phyloP scores from a whole-genome alignment of 495 filamentous ascomycete species.

The Rhypophila decipiens region DNA sequence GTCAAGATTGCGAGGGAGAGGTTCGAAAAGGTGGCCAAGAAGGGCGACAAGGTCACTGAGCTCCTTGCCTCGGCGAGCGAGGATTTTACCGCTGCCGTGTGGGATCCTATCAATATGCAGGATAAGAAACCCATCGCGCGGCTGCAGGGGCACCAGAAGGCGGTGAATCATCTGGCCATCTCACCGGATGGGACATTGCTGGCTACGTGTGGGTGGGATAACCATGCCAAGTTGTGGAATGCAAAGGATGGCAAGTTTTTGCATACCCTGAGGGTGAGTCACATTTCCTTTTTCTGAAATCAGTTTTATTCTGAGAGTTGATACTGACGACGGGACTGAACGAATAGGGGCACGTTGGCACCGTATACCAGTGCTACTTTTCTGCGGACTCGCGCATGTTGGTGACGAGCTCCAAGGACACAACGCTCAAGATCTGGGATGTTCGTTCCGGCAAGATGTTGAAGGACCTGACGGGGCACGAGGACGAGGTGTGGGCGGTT shows the following conservation, averaged over 20 bases:
- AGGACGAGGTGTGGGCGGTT: constrained; percentile 70
- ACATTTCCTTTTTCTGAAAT: not conserved
- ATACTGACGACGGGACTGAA: too few relatives aligned
- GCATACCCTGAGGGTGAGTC: constrained; percentile 70
- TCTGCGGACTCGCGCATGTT: constrained; percentile 81
- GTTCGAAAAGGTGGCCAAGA: constrained; percentile 82
- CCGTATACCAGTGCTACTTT: constrained; percentile 84
- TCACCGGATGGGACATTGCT: constrained; percentile 82
- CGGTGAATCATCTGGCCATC: constrained; percentile 92
- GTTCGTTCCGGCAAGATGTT: constrained; percentile 74
- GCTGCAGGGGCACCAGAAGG: constrained; percentile 88
- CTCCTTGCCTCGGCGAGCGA: constrained; percentile 81
- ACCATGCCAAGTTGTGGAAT: constrained; percentile 39
- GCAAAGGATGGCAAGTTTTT: constrained; percentile 69
- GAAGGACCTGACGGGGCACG: constrained; percentile 84
- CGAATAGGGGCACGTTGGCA: not conserved
- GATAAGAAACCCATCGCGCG: constrained; percentile 90
- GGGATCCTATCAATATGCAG: constrained; percentile 76
- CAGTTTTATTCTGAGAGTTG: not conserved
- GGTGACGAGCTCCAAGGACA: constrained; percentile 84
- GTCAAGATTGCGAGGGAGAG: constrained; percentile 68
- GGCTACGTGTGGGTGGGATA: constrained; percentile 86
- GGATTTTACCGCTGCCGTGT: constrained; percentile 95
- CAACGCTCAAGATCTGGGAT: constrained; percentile 92
- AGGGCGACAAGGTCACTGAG: constrained; percentile 73